Conservation (phyloP, 495 filamentous ascomycete genomes). For the Aspergillus asperescens region DNA sequence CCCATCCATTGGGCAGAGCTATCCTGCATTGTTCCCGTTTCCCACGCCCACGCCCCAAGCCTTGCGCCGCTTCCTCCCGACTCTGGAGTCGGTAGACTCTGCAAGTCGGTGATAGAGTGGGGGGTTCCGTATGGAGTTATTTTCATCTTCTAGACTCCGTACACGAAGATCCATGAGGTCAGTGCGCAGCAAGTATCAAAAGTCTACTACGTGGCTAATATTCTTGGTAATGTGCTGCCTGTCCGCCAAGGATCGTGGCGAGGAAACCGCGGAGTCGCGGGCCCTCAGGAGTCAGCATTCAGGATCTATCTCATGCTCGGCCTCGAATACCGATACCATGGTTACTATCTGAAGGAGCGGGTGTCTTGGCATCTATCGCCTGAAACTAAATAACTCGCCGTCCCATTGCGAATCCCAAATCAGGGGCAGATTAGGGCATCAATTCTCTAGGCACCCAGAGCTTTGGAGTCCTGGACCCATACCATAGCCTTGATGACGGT, state of each 20-base stretch:
- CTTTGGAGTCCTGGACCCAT: background rate
- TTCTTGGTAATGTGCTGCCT: constrained; percentile 2
- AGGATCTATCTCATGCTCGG: background rate
- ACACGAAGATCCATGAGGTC: background rate
- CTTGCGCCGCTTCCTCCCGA: too few relatives aligned
- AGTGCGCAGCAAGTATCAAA: background rate
- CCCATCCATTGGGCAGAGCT: too few relatives aligned
- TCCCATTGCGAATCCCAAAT: background rate
- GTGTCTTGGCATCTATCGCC: background rate
- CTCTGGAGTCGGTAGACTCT: too few relatives aligned
- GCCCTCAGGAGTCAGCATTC: background rate
- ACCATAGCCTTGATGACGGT: background rate
- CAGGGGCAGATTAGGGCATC: constrained; percentile 4
- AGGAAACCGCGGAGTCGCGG: background rate
- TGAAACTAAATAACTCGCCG: background rate
- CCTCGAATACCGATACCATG: background rate
- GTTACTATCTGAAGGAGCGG: background rate
- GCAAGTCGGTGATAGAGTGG: background rate
- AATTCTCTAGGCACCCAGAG: constrained; percentile 2
- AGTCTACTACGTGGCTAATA: background rate
- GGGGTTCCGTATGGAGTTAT: background rate
- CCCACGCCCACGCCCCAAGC: too few relatives aligned
- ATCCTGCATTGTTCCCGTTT: too few relatives aligned
- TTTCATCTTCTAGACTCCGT: background rate
- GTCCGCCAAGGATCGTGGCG: constrained; percentile 1